A percentile compares a stretch with the other conserved stretches of the same genome.
phyloP scores from a whole-genome alignment of 2,329 filamentous ascomycete genomes.

The Sclerotinia borealis region DNA sequence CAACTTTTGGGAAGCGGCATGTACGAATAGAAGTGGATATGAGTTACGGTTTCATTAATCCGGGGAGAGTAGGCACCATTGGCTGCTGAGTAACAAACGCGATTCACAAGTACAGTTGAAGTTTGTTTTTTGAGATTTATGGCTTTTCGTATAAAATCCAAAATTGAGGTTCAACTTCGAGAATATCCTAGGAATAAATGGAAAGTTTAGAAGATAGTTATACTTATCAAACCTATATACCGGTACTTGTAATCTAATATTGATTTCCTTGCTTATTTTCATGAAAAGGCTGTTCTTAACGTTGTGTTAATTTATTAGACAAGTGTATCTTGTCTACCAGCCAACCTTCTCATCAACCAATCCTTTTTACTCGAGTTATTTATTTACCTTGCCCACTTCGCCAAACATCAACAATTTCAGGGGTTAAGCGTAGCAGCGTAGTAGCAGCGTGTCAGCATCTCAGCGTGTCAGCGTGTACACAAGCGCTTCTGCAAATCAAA shows the following conservation, averaged over 20 bases:
- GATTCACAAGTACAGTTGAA: not conserved
- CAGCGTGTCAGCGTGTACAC: too few species aligned
- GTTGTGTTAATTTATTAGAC: not conserved
- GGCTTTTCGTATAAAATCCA: not conserved
- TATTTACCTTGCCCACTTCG: not conserved
- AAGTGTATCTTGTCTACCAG: slow-evolving; percentile 6
- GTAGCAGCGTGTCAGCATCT: too few species aligned
- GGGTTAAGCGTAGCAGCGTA: not conserved
- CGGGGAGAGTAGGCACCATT: slow-evolving; percentile 27
- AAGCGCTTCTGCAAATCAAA: too few species aligned
- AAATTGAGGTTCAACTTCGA: not conserved
- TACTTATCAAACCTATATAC: not conserved
- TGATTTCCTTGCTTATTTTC: not conserved
- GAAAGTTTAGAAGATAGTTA: not conserved
- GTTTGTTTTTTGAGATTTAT: not conserved
- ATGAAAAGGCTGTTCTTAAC: not conserved
- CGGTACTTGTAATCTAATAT: too few species aligned
- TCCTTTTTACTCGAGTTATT: not conserved
- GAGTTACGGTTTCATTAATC: slow-evolving; percentile 26
- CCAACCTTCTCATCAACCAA: not conserved
- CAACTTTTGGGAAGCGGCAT: slow-evolving; percentile 9
- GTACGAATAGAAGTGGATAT: not conserved
- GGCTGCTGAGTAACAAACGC: slow-evolving; percentile 12
- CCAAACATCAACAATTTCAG: not conserved
- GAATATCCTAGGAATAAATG: not conserved